Base-by-base conservation (phyloP, 352 stramenopile species). In the Phytophthora cajani region DNA sequence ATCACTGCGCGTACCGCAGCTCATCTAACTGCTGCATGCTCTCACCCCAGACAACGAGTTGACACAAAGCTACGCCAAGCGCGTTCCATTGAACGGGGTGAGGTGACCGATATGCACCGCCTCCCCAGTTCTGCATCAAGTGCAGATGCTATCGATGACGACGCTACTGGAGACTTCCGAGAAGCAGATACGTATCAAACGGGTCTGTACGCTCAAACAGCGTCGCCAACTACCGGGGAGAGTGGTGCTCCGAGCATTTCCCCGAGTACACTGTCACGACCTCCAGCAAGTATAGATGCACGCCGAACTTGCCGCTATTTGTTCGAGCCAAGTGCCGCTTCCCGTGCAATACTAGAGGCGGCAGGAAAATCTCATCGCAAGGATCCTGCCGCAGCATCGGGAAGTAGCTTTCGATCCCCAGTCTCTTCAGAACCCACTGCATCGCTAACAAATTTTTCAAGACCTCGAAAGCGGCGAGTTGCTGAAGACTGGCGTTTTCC, bases 231-330 rank as follows among this genome's bases (percentile, higher is more conserved):
- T 12, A 23, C 42, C 23, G 42, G 42, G 2, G 42, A 50, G 23
- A 50, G 16, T 50, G 42, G 7, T 19, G 42, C 17, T 12, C 42
- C 42, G 14, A 50, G 9, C n/a, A 50, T 50, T 50, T 50, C 17
- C 2, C 42, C 42, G 17, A 50, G 42, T n/a, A 50, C 42, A 25
- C 12, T 50, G 42, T 50, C 7, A 23, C 42, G 42, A 2, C 42
- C 17, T 50, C 17, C n/a, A 5, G 17, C 42, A 25, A 50, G 42
- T 50, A 23, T 50, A 50, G 42, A 50, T 50, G 42, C 42, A 11
- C 42, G 42, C 42, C 42, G 42, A 50, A 50, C 16, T 23, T 50
- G 42, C 42, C 42, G 42, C 42, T 50, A 50, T 50, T 23, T 50
- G 17, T 50, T 50, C 14, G 42, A 50, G 42, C 16, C 42, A 10